Base-by-base conservation (phyloP, 1,284 basidiomycete genomes). In the Trichosporon sp. region DNA sequence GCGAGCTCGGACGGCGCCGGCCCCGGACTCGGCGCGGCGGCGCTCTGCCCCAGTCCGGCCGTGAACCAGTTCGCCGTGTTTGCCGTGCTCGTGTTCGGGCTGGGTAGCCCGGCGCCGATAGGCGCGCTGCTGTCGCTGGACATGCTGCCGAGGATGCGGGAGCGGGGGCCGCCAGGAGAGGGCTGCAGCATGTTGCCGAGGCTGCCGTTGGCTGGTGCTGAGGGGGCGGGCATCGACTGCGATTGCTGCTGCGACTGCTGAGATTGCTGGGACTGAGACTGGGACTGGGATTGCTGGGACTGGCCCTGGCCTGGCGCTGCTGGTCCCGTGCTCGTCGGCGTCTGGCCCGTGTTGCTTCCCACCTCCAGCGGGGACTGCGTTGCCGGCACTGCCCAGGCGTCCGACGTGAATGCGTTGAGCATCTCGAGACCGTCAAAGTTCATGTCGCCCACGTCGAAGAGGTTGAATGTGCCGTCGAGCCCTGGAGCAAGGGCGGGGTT, bases 401-500 rank as follows among this genome's bases (percentile, higher is more conserved):
- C 68, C n/a, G 66, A 69, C 9, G 71, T 68, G 67, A 79, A 79
- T 2, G 75, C 77, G 60, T 77, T 76, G 16, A 79, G 65, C 68
- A 79, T 72, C 58, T 78, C 76, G 25, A 78, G 68, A 7, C 74
- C 76, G 66, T 79, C 75, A 65, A 79, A 79, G 32, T 66, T 74
- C 40, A 79, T 74, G 33, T 74, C 77, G n/a, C 74, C 74, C 23
- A 79, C 66, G 62, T 79, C 77, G 64, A 79, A 79, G 23, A 66
- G 52, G 46, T 59, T 36, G 49, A 36, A 59, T 11, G 62, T 59
- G 13, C 63, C 54, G 14, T 34, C 37, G 10, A 52, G 16, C 14
- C 58, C 62, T 8, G 49, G 27, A n/a, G 44, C 31, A 37, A 40
- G 21, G 31, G 29, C 34, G 3, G 44, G 25, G 54, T 61, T 33